Conservation (phyloP, 2,329 filamentous ascomycete genomes). For the Teratosphaeria zuluensis region DNA sequence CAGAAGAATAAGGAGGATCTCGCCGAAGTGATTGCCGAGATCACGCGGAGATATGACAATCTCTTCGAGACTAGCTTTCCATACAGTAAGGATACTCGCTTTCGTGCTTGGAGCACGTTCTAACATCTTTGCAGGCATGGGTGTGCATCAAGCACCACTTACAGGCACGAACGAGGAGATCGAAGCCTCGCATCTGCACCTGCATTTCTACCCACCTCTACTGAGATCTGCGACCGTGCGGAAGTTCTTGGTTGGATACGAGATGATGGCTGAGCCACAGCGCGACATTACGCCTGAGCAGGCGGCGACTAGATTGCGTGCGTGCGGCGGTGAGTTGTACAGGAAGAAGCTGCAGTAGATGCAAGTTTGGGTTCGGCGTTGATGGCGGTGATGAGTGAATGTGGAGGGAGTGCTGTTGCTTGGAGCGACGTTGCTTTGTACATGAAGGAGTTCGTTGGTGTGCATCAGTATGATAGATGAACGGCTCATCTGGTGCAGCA, state of each 20-base stretch:
- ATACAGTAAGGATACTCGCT: conserved; percentile 54
- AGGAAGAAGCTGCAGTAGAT: conserved; percentile 44
- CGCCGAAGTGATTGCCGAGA: conserved; percentile 76
- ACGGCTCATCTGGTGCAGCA: background rate
- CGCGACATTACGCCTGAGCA: conserved; percentile 96
- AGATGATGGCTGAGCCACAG: conserved; percentile 95
- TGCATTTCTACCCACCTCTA: conserved; percentile 95
- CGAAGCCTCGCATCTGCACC: conserved; percentile 81
- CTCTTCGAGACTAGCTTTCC: conserved; percentile 94
- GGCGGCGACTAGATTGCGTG: conserved; percentile 66
- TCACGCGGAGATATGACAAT: conserved; percentile 89
- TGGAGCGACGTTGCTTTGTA: no score
- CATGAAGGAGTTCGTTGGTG: background rate
- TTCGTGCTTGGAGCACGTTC: background rate
- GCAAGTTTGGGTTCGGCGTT: background rate
- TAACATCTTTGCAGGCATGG: conserved; percentile 54
- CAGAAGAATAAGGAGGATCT: conserved; percentile 61
- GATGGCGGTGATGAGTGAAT: no score
- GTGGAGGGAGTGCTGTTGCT: no score
- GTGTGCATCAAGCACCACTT: conserved; percentile 89
- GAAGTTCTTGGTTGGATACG: conserved; percentile 95
- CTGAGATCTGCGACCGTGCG: conserved; percentile 85
- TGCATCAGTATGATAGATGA: background rate
- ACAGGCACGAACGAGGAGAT: conserved; percentile 73
- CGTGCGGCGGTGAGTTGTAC: conserved; percentile 75